Percentiles rank a stretch among this genome's conserved stretches.
phyloP scores from a whole-genome alignment of 2,329 filamentous ascomycete species.

The Penicillium sp. region DNA sequence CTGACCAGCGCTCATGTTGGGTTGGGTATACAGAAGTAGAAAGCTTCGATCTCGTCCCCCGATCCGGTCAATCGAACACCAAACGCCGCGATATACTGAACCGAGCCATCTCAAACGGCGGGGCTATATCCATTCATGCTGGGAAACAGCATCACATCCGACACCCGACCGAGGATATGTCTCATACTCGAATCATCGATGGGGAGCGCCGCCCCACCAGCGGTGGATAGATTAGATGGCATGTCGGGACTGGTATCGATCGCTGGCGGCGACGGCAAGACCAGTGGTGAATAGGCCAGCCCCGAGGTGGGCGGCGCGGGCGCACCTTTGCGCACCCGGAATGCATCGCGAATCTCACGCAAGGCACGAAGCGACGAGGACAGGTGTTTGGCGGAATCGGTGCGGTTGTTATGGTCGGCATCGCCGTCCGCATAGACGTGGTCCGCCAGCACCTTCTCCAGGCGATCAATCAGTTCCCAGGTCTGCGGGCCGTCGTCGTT shows the following conservation, averaged over 20 bases:
- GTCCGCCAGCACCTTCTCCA: constrained; percentile 31
- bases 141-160: constrained; percentile 38
- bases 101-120: not conserved
- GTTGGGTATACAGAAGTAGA: no score
- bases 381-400: constrained; percentile 36
- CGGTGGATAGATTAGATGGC: constrained; percentile 3
- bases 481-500: constrained; percentile 30
- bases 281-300: constrained; percentile 10
- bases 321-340: constrained; percentile 18
- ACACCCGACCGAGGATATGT: constrained; percentile 34
- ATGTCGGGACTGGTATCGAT: constrained; percentile 8
- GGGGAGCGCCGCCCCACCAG: constrained; percentile 2
- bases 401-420: constrained; percentile 26
- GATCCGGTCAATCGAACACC: no score
- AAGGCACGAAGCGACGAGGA: constrained; percentile 34
- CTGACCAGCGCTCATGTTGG: no score
- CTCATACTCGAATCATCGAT: constrained; percentile 29
- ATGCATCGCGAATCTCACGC: constrained; percentile 32
- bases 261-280: constrained; percentile 18
- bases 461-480: constrained; percentile 29
- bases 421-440: constrained; percentile 32
- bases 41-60: no score
- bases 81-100: not conserved
- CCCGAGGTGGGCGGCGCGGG: not conserved
- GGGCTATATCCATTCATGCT: constrained; percentile 24